These are phyloP conservation scores for Leccinum subfulvum DNA, from an alignment of 1,284 basidiomycete species.

Conservation along the genomic window DNA sequence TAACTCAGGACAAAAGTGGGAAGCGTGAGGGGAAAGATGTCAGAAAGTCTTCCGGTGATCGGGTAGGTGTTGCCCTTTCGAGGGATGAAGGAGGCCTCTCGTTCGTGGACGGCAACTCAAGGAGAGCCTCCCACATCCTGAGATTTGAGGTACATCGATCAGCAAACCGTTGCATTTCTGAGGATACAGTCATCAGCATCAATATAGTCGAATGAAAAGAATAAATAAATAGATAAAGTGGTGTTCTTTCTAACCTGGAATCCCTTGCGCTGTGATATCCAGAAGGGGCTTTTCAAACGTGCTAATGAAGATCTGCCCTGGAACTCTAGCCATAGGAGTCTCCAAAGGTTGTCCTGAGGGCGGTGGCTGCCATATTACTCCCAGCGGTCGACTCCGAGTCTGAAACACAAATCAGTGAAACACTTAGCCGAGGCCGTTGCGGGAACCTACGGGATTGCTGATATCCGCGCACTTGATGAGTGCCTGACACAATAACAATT, in stretches of 20 bases:
- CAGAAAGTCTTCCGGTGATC: slow-evolving; percentile 50
- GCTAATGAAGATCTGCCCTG: slow-evolving; percentile 83
- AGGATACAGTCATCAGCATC: slow-evolving; percentile 13
- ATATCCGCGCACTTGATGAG: slow-evolving; percentile 96
- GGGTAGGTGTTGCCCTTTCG: slow-evolving; percentile 28
- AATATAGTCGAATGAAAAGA: background rate
- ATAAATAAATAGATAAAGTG: background rate
- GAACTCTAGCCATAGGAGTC: slow-evolving; percentile 72
- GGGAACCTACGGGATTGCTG: slow-evolving; percentile 81
- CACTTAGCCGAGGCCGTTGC: slow-evolving; percentile 3
- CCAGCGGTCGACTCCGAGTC: slow-evolving; percentile 76
- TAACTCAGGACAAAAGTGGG: slow-evolving; percentile 38
- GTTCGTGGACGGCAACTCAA: slow-evolving; percentile 36
- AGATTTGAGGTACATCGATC: slow-evolving; percentile 67
- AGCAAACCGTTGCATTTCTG: slow-evolving; percentile 65
- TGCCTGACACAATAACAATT: slow-evolving; percentile 82
- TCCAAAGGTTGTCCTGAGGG: slow-evolving; percentile 66
- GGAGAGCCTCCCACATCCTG: slow-evolving; percentile 59
- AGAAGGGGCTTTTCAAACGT: slow-evolving; percentile 83
- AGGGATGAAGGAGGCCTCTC: slow-evolving; percentile 9
- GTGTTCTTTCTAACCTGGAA: slow-evolving; percentile 58
- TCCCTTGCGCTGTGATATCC: slow-evolving; percentile 65
- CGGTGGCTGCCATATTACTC: slow-evolving; percentile 76
- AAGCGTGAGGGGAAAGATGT: slow-evolving; percentile 61
- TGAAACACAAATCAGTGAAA: slow-evolving; percentile 36